These are phyloP conservation scores for Rhizophagus sp. DNA, from an alignment of 192 early-diverging fungal species.

Conservation along the genomic window DNA sequence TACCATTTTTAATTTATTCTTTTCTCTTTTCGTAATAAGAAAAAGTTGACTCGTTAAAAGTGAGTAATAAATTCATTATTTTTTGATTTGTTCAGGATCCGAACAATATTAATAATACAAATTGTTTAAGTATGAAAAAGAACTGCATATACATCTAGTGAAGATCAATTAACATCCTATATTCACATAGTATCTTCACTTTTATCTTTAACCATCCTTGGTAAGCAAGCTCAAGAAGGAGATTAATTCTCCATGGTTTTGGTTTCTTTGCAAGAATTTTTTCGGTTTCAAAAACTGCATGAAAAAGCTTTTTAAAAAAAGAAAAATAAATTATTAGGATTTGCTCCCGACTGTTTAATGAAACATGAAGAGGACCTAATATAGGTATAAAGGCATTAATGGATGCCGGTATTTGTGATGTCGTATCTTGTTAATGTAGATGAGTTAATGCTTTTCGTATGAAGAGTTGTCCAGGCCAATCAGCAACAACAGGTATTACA, in stretches of 20 bases:
- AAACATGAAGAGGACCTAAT: slow-evolving; percentile 5
- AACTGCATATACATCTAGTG: background rate
- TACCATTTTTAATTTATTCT: too few relatives aligned
- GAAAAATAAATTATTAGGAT: background rate
- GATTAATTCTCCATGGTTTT: background rate
- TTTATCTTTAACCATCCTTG: background rate
- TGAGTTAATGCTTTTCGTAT: slow-evolving; percentile 4
- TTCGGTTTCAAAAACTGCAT: background rate
- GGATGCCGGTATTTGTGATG: background rate
- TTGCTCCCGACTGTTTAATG: background rate
- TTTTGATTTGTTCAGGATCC: too few relatives aligned
- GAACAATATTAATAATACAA: background rate
- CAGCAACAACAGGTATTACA: background rate
- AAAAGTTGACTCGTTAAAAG: background rate
- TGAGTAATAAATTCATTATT: too few relatives aligned
- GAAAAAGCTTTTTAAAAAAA: slow-evolving; percentile 18
- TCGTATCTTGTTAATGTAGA: background rate
- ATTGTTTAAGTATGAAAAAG: background rate
- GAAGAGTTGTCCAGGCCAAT: slow-evolving; percentile 10
- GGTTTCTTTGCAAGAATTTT: background rate
- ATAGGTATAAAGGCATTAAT: slow-evolving; percentile 13
- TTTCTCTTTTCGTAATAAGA: background rate
- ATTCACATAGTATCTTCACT: background rate
- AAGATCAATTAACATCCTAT: background rate
- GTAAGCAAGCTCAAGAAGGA: background rate